A percentile compares a stretch with the other conserved stretches of the same genome.
Evolutionary conservation across 2,329 filamentous ascomycete genomes (phyloP).

Genomic region (Alternaria brassicae): DNA sequence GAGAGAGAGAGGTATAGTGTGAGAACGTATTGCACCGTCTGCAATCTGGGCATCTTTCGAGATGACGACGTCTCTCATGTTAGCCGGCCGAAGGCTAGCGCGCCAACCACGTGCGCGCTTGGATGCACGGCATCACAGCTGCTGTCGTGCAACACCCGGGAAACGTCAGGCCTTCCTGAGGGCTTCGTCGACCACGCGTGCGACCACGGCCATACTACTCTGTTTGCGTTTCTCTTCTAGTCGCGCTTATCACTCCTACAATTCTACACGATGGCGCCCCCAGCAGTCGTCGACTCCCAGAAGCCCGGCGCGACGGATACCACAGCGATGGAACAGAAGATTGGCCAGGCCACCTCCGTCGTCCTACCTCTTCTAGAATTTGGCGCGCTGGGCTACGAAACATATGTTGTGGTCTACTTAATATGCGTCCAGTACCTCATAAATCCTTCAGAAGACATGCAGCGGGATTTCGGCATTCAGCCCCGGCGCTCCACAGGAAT

Average conservation of each 20-base stretch:
- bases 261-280: constrained; percentile 27
- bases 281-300: constrained; percentile 29
- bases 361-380: constrained; percentile 74
- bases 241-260: background rate
- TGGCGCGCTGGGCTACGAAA: constrained; percentile 71
- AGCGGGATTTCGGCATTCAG: constrained; percentile 27
- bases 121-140: constrained; percentile 4
- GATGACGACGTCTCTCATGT: background rate
- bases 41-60: background rate
- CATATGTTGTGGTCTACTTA: constrained; percentile 70
- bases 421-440: constrained; percentile 74
- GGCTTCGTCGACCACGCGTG: constrained; percentile 8
- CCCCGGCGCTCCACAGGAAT: constrained; percentile 66
- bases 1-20: background rate
- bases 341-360: constrained; percentile 67
- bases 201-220: background rate
- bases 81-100: background rate
- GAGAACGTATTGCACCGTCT: background rate
- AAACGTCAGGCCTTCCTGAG: constrained; percentile 7
- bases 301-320: constrained; percentile 32
- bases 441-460: constrained; percentile 48
- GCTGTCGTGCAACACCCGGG: constrained; percentile 5
- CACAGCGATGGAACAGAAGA: constrained; percentile 37
- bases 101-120: background rate
- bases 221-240: background rate